Base-by-base conservation (phyloP, 2,329 filamentous ascomycete genomes). In the Beauveria brongniartii region DNA sequence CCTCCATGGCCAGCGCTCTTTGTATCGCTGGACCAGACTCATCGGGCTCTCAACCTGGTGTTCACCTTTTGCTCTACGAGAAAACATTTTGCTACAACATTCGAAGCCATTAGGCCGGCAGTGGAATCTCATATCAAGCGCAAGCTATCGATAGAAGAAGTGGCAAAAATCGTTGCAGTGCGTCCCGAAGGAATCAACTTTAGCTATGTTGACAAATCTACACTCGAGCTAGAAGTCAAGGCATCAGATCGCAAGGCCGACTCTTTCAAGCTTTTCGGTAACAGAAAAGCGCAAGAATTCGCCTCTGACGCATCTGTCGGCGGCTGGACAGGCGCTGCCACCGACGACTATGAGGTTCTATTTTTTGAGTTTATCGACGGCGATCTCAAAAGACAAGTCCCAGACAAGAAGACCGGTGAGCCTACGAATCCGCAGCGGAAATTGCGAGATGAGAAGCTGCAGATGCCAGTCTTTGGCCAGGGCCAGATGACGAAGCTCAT, bases 21-120 rank as follows among this genome's bases (percentile, higher is more conserved):
- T 72, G 87, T 84, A 61, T 78, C 80, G 47, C 80, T 97, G 9
- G 85, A 88, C 28, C 86, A 87, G 71, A 89, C 87, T 0, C 90
- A 97, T 71, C 84, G 86, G 63, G 93, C 94, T 1, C 76, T 99
- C 63, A 99, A 96, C 67, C 77, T 97, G 1, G 91, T 97, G 1
- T 96, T 91, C 68, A 97, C 94, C 0, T 97, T 99, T 70, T 96
- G 91, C 76, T 94, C 87, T 70, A 93, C 93, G 1, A 86, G 94
- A 51, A 97, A 96, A 71, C 90, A 97, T 68, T 81, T 97, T 30
- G 87, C 90, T 0, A 97, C 94, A 0, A 97, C 93, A 0, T 91
- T 97, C 66, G 89, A 94, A 18, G 96, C 89, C 6, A 89, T 99
- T 52, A 91, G 87, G 67, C 83, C 85, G 9, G 84, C 93, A 0